These are phyloP conservation scores for Vigna unguiculata DNA, from an alignment of 306 rosid genomes.

Conservation along the genomic window DNA sequence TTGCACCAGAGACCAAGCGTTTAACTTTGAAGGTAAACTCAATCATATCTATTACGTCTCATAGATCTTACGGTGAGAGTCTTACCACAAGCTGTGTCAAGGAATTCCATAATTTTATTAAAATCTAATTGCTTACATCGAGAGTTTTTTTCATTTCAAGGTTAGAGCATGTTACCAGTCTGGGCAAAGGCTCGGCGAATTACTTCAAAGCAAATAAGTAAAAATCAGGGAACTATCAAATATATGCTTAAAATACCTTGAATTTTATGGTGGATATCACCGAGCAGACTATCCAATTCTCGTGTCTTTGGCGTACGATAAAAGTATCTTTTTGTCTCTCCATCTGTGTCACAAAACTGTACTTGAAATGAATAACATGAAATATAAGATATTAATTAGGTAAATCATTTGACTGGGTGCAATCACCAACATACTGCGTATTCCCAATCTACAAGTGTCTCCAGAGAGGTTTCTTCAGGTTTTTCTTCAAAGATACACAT, in stretches of 20 bases:
- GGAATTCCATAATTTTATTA: not conserved
- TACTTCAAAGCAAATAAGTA: slow-evolving; percentile 7
- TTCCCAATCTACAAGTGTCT: slow-evolving; percentile 76
- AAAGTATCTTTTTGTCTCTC: slow-evolving; percentile 78
- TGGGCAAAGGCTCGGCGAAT: not conserved
- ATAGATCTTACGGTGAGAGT: too few species aligned
- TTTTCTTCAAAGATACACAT: slow-evolving; percentile 88
- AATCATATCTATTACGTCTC: not conserved
- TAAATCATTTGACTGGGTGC: slow-evolving; percentile 36
- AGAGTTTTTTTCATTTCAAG: slow-evolving; percentile 6
- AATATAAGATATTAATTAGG: slow-evolving; percentile 30
- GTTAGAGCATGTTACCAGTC: not conserved
- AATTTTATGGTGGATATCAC: slow-evolving; percentile 95
- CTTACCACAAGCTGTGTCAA: not conserved
- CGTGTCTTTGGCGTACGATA: slow-evolving; percentile 90
- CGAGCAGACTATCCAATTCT: slow-evolving; percentile 86
- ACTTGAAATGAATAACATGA: slow-evolving; percentile 47
- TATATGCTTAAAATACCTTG: slow-evolving; percentile 61
- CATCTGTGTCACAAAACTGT: slow-evolving; percentile 90
- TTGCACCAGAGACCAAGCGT: slow-evolving; percentile 39
- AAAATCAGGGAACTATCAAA: slow-evolving; percentile 21
- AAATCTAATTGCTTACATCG: not conserved
- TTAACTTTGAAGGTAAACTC: slow-evolving; percentile 7
- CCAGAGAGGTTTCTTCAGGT: slow-evolving; percentile 69
- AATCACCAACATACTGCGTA: slow-evolving; percentile 69